Conservation (phyloP, 176 grass and related monocot species). For the Raddia distichophylla region DNA sequence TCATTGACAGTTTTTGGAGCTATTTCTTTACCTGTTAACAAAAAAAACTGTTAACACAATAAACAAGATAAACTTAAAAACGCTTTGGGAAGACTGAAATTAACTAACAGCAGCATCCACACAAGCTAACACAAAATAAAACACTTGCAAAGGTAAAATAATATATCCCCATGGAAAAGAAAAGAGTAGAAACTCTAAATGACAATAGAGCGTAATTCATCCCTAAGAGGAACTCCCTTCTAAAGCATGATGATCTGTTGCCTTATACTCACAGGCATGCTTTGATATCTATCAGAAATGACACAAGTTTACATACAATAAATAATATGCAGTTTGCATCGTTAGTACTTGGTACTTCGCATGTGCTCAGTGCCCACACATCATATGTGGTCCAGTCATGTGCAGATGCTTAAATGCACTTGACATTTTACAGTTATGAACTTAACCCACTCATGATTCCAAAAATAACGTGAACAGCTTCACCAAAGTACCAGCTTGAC, state of each 20-base stretch:
- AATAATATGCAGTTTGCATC: not conserved
- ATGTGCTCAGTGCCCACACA: constrained; percentile 17
- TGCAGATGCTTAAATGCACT: constrained; percentile 33
- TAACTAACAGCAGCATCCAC: not conserved
- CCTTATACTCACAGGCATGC: constrained; percentile 12
- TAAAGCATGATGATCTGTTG: constrained; percentile 1
- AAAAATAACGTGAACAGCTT: constrained; percentile 22
- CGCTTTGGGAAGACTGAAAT: constrained; percentile 37
- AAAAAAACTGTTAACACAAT: constrained; percentile 20
- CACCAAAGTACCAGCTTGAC: constrained; percentile 13
- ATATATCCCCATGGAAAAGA: not conserved
- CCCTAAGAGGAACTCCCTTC: not conserved
- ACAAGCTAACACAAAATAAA: constrained; percentile 20
- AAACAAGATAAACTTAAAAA: not conserved
- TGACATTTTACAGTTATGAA: constrained; percentile 5
- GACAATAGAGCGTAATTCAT: constrained; percentile 18
- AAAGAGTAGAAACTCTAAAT: not conserved
- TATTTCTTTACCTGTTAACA: constrained; percentile 68
- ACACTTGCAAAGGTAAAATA: constrained; percentile 4
- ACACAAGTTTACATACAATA: not conserved
- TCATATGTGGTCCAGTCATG: constrained; percentile 9
- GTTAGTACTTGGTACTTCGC: constrained; percentile 3
- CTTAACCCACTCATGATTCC: constrained; percentile 1
- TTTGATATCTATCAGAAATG: not conserved
- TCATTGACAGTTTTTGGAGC: constrained; percentile 76